Conservation (phyloP, 129 eudicot species). For the Gnaphalium uliginosum region DNA sequence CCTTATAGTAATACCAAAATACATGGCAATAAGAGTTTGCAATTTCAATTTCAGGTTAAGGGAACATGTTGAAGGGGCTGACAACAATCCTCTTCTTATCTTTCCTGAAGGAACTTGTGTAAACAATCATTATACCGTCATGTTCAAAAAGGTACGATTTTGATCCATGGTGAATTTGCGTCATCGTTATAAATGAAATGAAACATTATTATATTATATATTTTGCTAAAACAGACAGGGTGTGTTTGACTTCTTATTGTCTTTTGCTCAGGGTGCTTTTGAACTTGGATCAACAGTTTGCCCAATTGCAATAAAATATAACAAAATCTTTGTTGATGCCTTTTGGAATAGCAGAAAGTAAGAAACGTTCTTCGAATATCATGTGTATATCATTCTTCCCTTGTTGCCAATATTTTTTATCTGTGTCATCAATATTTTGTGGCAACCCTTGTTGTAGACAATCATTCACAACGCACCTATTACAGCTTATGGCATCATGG, state of each 20-base stretch:
- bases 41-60: conserved; percentile 64
- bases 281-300: conserved; percentile 94
- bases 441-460: conserved; percentile 55
- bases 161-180: neutral
- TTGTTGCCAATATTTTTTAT: neutral
- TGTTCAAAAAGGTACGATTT: conserved; percentile 69
- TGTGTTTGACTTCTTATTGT: neutral
- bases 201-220: too few species aligned
- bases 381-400: neutral
- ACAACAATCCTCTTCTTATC: conserved; percentile 94
- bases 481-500: conserved; percentile 99
- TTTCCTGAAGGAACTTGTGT: conserved; percentile 99
- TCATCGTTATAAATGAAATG: too few species aligned
- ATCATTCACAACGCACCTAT: conserved; percentile 85
- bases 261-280: conserved; percentile 71
- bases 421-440: neutral
- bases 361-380: conserved; percentile 21
- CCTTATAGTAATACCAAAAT: conserved; percentile 2
- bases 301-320: conserved; percentile 91
- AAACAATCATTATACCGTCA: conserved; percentile 91
- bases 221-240: too few species aligned
- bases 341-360: conserved; percentile 97
- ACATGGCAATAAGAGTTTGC: conserved; percentile 1
- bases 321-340: conserved; percentile 98
- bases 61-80: conserved; percentile 92